phyloP scores from a whole-genome alignment of 2,329 filamentous ascomycete genomes.

The Penicillium frequentans region DNA sequence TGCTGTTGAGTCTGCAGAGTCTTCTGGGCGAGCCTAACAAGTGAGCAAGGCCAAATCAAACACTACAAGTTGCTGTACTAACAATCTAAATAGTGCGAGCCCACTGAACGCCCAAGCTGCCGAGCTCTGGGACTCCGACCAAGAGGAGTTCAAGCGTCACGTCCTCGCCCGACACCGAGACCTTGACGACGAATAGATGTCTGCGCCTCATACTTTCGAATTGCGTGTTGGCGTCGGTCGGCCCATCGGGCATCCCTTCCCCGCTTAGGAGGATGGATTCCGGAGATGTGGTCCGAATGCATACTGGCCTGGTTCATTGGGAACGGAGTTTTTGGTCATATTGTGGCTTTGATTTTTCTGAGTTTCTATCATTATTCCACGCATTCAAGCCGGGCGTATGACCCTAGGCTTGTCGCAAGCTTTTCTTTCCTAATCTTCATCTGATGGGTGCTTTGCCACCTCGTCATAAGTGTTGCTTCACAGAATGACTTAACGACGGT shows the following conservation, averaged over 20 bases:
- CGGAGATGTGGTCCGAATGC: conserved; percentile 17
- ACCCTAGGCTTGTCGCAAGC: background rate
- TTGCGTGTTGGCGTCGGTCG: conserved; percentile 19
- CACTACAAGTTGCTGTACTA: background rate
- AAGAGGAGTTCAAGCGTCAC: conserved; percentile 78
- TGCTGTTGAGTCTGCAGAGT: conserved; percentile 90
- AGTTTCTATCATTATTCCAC: conserved; percentile 12
- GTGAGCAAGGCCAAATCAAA: conserved; percentile 54
- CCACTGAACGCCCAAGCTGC: conserved; percentile 95
- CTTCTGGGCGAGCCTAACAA: conserved; percentile 97
- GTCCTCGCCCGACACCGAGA: conserved; percentile 65
- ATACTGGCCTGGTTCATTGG: conserved; percentile 21
- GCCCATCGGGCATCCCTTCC: conserved; percentile 2
- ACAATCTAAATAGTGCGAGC: conserved; percentile 64
- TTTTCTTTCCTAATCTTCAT: background rate
- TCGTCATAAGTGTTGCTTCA: background rate
- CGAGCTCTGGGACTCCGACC: conserved; percentile 89
- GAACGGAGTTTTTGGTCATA: conserved; percentile 20
- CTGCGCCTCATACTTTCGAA: conserved; percentile 3
- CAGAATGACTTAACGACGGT: background rate
- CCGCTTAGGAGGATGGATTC: background rate
- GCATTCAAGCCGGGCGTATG: conserved; percentile 15
- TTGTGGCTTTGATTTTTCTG: conserved; percentile 7
- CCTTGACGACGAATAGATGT: conserved; percentile 47
- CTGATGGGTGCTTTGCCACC: background rate